phyloP scores from a whole-genome alignment of 1,284 basidiomycete genomes.

The Athelia sp. region DNA sequence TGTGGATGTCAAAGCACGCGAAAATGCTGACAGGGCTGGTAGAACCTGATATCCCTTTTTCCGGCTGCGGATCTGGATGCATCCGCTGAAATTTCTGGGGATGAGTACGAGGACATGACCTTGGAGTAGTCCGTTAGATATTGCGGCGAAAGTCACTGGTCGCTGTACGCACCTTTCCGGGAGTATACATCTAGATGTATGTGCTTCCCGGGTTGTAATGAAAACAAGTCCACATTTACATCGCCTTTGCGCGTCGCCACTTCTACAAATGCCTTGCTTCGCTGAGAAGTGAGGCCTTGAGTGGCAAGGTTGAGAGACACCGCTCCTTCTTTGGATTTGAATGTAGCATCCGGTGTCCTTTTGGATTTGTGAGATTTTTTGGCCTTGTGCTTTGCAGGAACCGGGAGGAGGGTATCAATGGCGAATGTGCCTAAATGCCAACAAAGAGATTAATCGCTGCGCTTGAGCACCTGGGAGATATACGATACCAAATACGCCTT shows the following conservation, averaged over 20 bases:
- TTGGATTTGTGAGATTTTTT: not conserved
- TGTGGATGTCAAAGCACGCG: not conserved
- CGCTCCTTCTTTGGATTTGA: constrained; percentile 9
- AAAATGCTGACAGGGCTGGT: not conserved
- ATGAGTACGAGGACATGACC: constrained; percentile 6
- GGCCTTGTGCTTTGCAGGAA: constrained; percentile 1
- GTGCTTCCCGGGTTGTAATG: constrained; percentile 3
- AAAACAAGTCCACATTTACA: not conserved
- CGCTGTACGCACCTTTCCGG: constrained; percentile 4
- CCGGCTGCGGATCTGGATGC: not conserved
- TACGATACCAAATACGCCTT: too few relatives aligned
- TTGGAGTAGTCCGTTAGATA: constrained; percentile 1
- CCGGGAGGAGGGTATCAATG: not conserved
- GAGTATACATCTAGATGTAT: constrained; percentile 2
- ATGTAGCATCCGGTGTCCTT: not conserved
- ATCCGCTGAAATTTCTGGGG: constrained; percentile 7
- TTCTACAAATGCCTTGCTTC: not conserved
- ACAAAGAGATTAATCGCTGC: too few relatives aligned
- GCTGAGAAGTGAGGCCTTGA: not conserved
- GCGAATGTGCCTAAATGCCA: not conserved
- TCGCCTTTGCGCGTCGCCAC: not conserved
- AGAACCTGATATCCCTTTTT: not conserved
- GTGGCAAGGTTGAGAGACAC: not conserved
- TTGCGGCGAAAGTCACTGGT: too few relatives aligned
- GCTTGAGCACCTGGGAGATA: too few relatives aligned